Evolutionary conservation across 2,329 filamentous ascomycete genomes (phyloP).

Genomic region (Rhynchosporium agropyri): DNA sequence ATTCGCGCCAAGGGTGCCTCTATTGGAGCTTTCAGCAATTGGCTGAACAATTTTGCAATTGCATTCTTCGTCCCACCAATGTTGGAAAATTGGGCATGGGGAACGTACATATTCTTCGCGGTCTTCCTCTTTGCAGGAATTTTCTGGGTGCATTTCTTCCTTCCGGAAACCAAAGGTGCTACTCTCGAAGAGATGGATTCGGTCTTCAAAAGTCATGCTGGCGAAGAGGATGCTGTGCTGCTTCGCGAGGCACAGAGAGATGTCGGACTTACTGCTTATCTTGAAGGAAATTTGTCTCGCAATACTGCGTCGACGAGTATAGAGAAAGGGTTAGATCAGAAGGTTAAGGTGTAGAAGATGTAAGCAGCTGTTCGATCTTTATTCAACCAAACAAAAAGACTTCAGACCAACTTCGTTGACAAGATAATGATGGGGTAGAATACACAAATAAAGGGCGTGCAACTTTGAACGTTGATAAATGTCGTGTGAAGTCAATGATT

Average conservation of each 20-base stretch:
- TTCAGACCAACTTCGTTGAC: too few relatives aligned
- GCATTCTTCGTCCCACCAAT: constrained; percentile 32
- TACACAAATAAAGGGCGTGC: too few relatives aligned
- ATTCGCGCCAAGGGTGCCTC: constrained; percentile 41
- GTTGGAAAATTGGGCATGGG: constrained; percentile 42
- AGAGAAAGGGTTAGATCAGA: too few relatives aligned
- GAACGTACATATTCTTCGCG: constrained; percentile 50
- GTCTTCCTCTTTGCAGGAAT: constrained; percentile 50
- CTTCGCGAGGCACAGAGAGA: background rate
- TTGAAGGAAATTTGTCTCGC: too few relatives aligned
- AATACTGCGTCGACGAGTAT: too few relatives aligned
- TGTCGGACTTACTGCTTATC: background rate
- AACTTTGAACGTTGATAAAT: too few relatives aligned
- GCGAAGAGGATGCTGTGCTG: constrained; percentile 35
- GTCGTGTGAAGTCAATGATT: too few relatives aligned
- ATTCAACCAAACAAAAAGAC: too few relatives aligned
- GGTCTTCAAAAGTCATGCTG: constrained; percentile 48
- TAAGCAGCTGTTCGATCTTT: too few relatives aligned
- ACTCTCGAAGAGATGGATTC: constrained; percentile 54
- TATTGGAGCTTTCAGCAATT: constrained; percentile 42
- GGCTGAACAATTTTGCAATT: constrained; percentile 37
- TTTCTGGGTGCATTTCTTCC: constrained; percentile 46
- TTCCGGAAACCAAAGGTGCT: constrained; percentile 55
- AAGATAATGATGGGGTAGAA: too few relatives aligned
- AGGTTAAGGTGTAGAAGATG: too few relatives aligned